Conservation (phyloP, 441 rosid genomes). For the Breynia disticha region DNA sequence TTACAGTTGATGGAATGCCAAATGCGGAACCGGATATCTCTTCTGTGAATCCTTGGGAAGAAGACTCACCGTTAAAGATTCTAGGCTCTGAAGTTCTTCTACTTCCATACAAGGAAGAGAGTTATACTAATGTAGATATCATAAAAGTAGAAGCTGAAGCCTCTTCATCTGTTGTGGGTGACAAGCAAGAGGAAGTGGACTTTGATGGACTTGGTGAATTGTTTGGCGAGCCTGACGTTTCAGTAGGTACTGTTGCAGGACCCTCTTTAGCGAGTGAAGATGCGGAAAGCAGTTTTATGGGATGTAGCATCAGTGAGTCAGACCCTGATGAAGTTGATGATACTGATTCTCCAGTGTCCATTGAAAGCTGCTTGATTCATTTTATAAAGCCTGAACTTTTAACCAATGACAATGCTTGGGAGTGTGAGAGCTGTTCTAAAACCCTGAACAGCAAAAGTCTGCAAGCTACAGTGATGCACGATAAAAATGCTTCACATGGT, state of each 20-base stretch:
- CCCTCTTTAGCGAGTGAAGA: slow-evolving; percentile 43
- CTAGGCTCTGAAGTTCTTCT: slow-evolving; percentile 56
- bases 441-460: slow-evolving; percentile 28
- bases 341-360: slow-evolving; percentile 70
- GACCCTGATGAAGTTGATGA: slow-evolving; percentile 94
- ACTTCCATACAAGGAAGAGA: slow-evolving; percentile 65
- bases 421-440: slow-evolving; percentile 77
- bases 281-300: slow-evolving; percentile 33
- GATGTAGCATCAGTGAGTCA: slow-evolving; percentile 60
- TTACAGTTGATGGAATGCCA: slow-evolving; percentile 25
- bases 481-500: slow-evolving; percentile 17
- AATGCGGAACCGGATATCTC: slow-evolving; percentile 29
- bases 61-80: slow-evolving; percentile 53
- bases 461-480: slow-evolving; percentile 32
- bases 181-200: slow-evolving; percentile 43
- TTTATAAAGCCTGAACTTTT: slow-evolving; percentile 76
- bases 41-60: slow-evolving; percentile 53
- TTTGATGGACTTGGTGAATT: slow-evolving; percentile 78
- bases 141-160: slow-evolving; percentile 36
- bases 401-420: slow-evolving; percentile 87
- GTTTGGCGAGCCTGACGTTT: slow-evolving; percentile 74
- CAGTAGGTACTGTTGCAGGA: slow-evolving; percentile 43
- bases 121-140: slow-evolving; percentile 20
- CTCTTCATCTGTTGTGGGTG: slow-evolving; percentile 38
- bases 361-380: slow-evolving; percentile 81